Evolutionary conservation across 2,329 filamentous ascomycete genomes (phyloP).

Genomic region (Leptographium procerum): DNA sequence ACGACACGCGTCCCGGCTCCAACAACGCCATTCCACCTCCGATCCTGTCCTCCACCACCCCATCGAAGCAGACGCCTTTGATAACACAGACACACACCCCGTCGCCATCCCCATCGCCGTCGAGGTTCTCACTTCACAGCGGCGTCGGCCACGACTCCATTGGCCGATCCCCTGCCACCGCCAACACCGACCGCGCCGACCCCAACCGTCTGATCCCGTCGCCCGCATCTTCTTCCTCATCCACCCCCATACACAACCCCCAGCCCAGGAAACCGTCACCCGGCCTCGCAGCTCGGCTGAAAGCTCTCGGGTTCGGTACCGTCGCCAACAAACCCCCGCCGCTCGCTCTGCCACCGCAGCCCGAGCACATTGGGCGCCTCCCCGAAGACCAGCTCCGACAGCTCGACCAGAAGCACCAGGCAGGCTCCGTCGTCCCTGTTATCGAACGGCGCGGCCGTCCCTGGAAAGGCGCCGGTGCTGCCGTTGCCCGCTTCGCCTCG

Average conservation of each 20-base stretch:
- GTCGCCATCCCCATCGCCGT: constrained; percentile 10
- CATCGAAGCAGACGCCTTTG: background rate
- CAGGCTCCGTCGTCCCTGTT: constrained; percentile 36
- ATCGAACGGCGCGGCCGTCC: constrained; percentile 57
- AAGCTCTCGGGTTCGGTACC: constrained; percentile 49
- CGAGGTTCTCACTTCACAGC: constrained; percentile 8
- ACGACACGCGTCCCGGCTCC: constrained; percentile 10
- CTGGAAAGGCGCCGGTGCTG: constrained; percentile 56
- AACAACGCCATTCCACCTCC: background rate
- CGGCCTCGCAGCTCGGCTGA: constrained; percentile 52
- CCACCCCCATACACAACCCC: background rate
- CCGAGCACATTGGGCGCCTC: constrained; percentile 52
- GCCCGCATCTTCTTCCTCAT: background rate
- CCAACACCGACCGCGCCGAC: background rate
- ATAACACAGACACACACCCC: constrained; percentile 1
- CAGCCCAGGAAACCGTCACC: constrained; percentile 47
- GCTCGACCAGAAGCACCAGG: constrained; percentile 56
- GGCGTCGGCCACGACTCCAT: background rate
- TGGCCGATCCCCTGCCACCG: background rate
- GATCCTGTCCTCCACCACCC: background rate
- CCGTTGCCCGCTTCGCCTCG: constrained; percentile 19
- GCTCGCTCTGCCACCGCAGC: constrained; percentile 18
- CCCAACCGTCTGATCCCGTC: background rate
- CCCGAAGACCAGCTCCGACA: constrained; percentile 58
- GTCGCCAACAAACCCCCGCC: constrained; percentile 24